Evolutionary conservation across 257 asterid genomes (phyloP).

Genomic region (Agastache rugosa): DNA sequence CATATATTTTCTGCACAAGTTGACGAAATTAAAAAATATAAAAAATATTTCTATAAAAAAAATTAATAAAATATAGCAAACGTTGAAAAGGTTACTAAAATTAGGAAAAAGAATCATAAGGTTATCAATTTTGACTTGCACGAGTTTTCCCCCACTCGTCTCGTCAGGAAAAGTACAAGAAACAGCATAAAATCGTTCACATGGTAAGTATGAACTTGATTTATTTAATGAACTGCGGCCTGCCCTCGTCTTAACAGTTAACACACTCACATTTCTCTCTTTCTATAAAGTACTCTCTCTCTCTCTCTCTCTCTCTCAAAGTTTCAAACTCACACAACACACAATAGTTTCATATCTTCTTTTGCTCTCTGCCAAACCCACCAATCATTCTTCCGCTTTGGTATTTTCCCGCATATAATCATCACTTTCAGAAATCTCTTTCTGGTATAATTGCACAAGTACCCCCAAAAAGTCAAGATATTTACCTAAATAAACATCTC

Average conservation of each 20-base stretch:
- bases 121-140: conserved; percentile 32
- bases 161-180: background rate
- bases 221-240: no score
- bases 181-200: background rate
- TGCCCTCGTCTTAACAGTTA: no score
- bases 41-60: no score
- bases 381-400: background rate
- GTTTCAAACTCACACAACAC: background rate
- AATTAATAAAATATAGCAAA: background rate
- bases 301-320: background rate
- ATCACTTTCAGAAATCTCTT: background rate
- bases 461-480: background rate
- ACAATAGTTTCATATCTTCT: background rate
- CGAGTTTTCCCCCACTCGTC: background rate
- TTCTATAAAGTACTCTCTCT: background rate
- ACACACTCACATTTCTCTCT: background rate
- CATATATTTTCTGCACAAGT: background rate
- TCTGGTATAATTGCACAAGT: background rate
- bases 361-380: background rate
- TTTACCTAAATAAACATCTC: background rate
- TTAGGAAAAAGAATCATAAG: background rate
- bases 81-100: background rate
- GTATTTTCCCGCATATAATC: background rate
- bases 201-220: no score
- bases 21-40: background rate